phyloP scores from a whole-genome alignment of 768 basidiomycete genomes.

The Amyloporia xantha region DNA sequence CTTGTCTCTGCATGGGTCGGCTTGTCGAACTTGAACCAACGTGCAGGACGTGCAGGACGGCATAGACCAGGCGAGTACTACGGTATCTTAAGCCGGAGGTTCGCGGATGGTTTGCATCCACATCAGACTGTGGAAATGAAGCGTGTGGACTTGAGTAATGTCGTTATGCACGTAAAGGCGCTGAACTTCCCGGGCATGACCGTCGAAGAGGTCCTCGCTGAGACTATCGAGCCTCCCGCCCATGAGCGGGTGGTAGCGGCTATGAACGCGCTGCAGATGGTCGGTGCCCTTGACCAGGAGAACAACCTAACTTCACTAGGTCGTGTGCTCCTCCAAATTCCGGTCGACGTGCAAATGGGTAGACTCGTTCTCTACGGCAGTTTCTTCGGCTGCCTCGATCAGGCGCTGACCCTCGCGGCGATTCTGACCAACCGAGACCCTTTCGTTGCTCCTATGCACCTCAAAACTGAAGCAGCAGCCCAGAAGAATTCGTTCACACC shows the following conservation, averaged over 20 bases:
- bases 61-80: constrained; percentile 90
- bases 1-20: constrained; percentile 91
- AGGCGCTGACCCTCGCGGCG: constrained; percentile 85
- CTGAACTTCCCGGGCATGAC: constrained; percentile 81
- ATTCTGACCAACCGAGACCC: constrained; percentile 87
- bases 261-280: constrained; percentile 72
- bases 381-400: constrained; percentile 89
- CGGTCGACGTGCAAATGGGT: constrained; percentile 86
- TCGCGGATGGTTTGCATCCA: constrained; percentile 54
- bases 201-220: constrained; percentile 81
- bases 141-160: constrained; percentile 79
- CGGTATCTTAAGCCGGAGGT: constrained; percentile 65
- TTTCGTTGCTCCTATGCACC: constrained; percentile 76
- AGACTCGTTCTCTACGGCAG: constrained; percentile 84
- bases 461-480: constrained; percentile 62
- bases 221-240: constrained; percentile 85
- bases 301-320: constrained; percentile 84
- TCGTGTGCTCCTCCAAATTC: constrained; percentile 79
- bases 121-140: constrained; percentile 97
- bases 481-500: constrained; percentile 78
- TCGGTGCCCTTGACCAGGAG: constrained; percentile 75
- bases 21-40: constrained; percentile 81
- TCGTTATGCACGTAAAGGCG: constrained; percentile 96
- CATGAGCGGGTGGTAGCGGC: constrained; percentile 70
- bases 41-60: constrained; percentile 88